phyloP scores from a whole-genome alignment of 1,284 basidiomycete species.

The Anthracocystis panici-leucophaei region DNA sequence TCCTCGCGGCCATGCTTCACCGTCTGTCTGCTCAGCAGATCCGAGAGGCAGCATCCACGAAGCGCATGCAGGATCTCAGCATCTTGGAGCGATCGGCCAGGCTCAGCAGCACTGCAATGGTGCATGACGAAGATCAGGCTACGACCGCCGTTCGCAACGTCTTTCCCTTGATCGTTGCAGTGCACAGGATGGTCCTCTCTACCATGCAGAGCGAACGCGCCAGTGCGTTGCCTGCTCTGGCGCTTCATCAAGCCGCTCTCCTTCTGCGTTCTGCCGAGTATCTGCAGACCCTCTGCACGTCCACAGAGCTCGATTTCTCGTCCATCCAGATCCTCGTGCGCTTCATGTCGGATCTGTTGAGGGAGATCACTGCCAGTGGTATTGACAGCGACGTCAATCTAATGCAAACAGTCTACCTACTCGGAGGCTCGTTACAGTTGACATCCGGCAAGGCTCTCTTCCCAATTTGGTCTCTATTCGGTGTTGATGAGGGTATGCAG shows the following conservation, averaged over 20 bases:
- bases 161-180: constrained; percentile 31
- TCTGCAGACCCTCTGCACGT: constrained; percentile 32
- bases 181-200: constrained; percentile 19
- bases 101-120: constrained; percentile 26
- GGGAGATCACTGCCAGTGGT: constrained; percentile 17
- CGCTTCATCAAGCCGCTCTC: constrained; percentile 23
- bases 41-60: constrained; percentile 26
- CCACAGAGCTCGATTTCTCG: constrained; percentile 52
- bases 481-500: constrained; percentile 43
- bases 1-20: constrained; percentile 28
- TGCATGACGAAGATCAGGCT: constrained; percentile 39
- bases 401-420: constrained; percentile 22
- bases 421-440: constrained; percentile 48
- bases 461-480: constrained; percentile 53
- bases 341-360: constrained; percentile 38
- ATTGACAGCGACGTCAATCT: constrained; percentile 14
- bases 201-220: constrained; percentile 5
- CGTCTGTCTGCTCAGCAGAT: constrained; percentile 16
- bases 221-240: constrained; percentile 3
- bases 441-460: constrained; percentile 53
- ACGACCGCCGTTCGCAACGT: constrained; percentile 41
- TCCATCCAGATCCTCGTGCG: constrained; percentile 50
- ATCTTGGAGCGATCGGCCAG: constrained; percentile 46
- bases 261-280: constrained; percentile 40
- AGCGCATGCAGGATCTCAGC: constrained; percentile 40